Base-by-base conservation (phyloP, 768 basidiomycete genomes). In the Lentinula boryana region DNA sequence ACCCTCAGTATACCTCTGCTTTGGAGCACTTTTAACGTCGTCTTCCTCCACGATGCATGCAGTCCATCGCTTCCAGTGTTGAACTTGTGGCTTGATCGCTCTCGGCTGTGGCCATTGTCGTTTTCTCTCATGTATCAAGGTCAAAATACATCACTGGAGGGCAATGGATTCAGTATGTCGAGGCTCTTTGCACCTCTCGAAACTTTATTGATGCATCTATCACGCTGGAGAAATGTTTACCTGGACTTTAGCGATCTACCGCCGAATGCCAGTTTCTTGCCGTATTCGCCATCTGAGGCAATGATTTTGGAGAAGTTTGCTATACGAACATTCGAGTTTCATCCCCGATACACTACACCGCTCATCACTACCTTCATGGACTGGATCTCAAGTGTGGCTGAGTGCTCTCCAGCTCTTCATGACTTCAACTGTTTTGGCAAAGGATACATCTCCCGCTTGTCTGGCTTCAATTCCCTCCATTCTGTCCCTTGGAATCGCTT, bases 111-210 rank as follows among this genome's bases (percentile, higher is more conserved):
- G 12, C 58, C 58, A 23, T 9, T 59, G n/a, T 50, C 58, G 4
- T 59, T 59, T 50, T 59, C 58, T 23, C 43, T 59, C 4, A 59
- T 50, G 12, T 59, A 59, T 59, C 58, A 35, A 9, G 58, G 48
- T 5, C 46, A 4, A 10, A 50, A 49, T 27, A 6, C 46, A 10
- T 50, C 21, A 15, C 7, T 35, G 15, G 58, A 35, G n/a, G 58
- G 18, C 2, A 21, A 49, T 36, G 16, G 5, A 3, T 9, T 1
- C 16, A 16, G 21, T 4, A 38, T 15, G 15, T n/a, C 18, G 16
- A 46, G 10, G 12, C 1, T 59, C 6, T 59, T 59, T 18, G 16
- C 23, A 15, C 58, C 48, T 4, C 48, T 59, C 3, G 27, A 50
- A 50, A 15, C 35, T 7, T 35, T 59, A 13, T 1, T 50, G 21